phyloP scores from a whole-genome alignment of 2,329 filamentous ascomycete genomes.

The Arthroderma uncinatum region DNA sequence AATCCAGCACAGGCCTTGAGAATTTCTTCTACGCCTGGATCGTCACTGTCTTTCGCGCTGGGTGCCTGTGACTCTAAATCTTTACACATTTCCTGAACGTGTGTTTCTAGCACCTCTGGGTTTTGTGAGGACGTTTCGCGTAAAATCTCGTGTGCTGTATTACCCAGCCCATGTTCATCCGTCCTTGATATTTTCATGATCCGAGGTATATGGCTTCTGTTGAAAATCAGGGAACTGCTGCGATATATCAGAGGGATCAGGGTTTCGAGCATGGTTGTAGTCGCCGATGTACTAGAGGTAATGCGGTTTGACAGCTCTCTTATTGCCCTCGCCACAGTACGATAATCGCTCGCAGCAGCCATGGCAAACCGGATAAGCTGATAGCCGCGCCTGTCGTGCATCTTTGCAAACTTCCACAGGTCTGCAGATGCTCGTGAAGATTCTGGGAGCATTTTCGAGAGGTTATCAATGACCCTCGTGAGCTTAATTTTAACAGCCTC shows the following conservation, averaged over 20 bases:
- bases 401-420: slow-evolving; percentile 79
- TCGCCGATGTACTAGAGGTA: slow-evolving; percentile 48
- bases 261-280: slow-evolving; percentile 61
- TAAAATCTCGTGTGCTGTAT: slow-evolving; percentile 74
- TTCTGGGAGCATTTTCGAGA: slow-evolving; percentile 68
- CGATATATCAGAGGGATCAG: slow-evolving; percentile 73
- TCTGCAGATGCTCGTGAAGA: slow-evolving; percentile 59
- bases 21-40: slow-evolving; percentile 69
- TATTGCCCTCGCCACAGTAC: slow-evolving; percentile 78
- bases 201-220: slow-evolving; percentile 81
- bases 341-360: slow-evolving; percentile 77
- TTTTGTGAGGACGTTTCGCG: slow-evolving; percentile 85
- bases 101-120: slow-evolving; percentile 82
- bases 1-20: slow-evolving; percentile 91
- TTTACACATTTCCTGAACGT: slow-evolving; percentile 83
- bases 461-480: slow-evolving; percentile 58
- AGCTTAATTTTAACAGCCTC: slow-evolving; percentile 58
- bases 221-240: slow-evolving; percentile 75
- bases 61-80: slow-evolving; percentile 74
- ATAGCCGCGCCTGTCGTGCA: slow-evolving; percentile 81
- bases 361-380: slow-evolving; percentile 80
- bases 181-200: slow-evolving; percentile 81
- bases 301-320: slow-evolving; percentile 80
- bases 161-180: slow-evolving; percentile 65
- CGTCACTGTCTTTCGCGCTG: slow-evolving; percentile 54